Evolutionary conservation across 1,139 yeast genomes (phyloP).

Genomic region (Eremothecium coryli): DNA sequence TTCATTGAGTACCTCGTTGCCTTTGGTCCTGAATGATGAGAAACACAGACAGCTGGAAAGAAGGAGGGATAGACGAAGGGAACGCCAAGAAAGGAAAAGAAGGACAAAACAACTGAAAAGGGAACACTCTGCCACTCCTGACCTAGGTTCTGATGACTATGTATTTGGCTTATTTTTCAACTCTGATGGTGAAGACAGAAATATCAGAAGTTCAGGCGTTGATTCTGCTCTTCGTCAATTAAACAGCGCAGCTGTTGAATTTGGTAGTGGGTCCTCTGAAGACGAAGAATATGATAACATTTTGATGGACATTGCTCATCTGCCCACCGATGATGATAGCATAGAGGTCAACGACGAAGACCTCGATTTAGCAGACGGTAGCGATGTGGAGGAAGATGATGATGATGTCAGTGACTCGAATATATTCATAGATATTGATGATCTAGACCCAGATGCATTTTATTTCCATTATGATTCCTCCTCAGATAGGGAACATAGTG

Average conservation of each 20-base stretch:
- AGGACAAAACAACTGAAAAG: conserved; percentile 13
- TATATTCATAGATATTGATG: conserved; percentile 32
- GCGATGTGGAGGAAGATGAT: conserved; percentile 18
- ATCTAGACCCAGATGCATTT: conserved; percentile 33
- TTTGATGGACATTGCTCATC: conserved; percentile 30
- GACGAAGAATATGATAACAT: conserved; percentile 33
- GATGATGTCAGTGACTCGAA: conserved; percentile 28
- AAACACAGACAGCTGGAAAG: conserved; percentile 20
- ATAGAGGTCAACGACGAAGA: conserved; percentile 14
- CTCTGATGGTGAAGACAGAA: conserved; percentile 25
- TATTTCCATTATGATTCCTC: conserved; percentile 29
- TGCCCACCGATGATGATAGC: conserved; percentile 29
- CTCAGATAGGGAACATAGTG: conserved; percentile 21
- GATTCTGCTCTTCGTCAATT: conserved; percentile 22
- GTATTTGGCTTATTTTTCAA: conserved; percentile 29
- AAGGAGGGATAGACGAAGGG: conserved; percentile 32
- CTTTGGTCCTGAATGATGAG: conserved; percentile 32
- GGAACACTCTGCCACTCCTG: conserved; percentile 17
- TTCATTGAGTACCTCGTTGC: conserved; percentile 31
- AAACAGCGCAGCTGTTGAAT: conserved; percentile 26
- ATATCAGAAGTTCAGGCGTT: conserved; percentile 11
- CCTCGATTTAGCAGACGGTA: conserved; percentile 9
- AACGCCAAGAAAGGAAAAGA: conserved; percentile 24
- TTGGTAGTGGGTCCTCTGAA: conserved; percentile 31
- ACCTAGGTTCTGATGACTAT: conserved; percentile 25